Conservation (phyloP, 345 rosid genomes). For the Atalantia buxifolia region DNA sequence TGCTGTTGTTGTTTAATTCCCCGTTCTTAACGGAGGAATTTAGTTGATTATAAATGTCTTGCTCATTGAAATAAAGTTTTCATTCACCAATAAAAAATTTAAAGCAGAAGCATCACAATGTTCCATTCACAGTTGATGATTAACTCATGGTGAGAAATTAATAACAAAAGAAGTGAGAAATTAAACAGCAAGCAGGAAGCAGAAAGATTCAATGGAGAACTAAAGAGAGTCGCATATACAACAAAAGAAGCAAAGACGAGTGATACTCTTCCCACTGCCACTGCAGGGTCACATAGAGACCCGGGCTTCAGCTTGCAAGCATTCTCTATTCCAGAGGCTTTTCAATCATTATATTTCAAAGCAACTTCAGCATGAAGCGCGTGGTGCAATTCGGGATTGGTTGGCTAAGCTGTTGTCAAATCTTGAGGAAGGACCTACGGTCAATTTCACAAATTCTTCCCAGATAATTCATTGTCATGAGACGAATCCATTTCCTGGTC, state of each 20-base stretch:
- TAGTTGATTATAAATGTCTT: too few relatives aligned
- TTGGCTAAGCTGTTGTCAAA: slow-evolving; percentile 19
- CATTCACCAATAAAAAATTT: too few relatives aligned
- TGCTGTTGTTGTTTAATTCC: too few relatives aligned
- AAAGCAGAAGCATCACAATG: neutral
- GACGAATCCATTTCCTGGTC: slow-evolving; percentile 36
- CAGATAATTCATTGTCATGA: slow-evolving; percentile 18
- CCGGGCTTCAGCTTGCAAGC: slow-evolving; percentile 35
- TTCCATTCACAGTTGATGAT: neutral
- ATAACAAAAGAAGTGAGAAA: too few relatives aligned
- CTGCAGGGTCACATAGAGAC: slow-evolving; percentile 32
- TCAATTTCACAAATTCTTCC: slow-evolving; percentile 39
- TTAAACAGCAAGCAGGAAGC: neutral
- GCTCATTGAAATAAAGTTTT: too few relatives aligned
- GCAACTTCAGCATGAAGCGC: slow-evolving; percentile 15
- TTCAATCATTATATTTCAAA: slow-evolving; percentile 30
- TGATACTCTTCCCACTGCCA: slow-evolving; percentile 25
- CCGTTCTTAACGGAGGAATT: too few relatives aligned
- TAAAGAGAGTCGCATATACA: neutral
- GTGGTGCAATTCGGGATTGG: slow-evolving; percentile 16
- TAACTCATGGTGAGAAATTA: too few relatives aligned
- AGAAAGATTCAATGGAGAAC: slow-evolving; percentile 7
- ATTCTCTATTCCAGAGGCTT: slow-evolving; percentile 33
- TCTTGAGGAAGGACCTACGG: slow-evolving; percentile 11
- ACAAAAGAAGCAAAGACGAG: neutral